Evolutionary conservation across 805 yeast species (phyloP), one percentile per base, ranked within the genome.

Genomic region (Cyberlindnera bimundalis): DNA sequence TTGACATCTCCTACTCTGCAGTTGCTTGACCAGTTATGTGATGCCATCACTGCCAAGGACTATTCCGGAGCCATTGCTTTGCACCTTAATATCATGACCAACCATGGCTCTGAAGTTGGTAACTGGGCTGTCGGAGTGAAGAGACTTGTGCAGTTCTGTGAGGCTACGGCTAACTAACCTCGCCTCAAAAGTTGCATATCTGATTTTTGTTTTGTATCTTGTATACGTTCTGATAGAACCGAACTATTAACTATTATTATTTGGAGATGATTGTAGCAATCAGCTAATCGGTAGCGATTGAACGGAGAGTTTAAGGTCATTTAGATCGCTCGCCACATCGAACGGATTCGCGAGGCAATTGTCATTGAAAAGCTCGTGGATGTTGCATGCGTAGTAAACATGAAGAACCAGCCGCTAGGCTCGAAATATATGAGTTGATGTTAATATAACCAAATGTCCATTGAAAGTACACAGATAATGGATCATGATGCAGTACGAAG

Each of bases 81-180:
- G 25, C 78, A 77, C 46, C 60, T 70, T 26, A 76, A 78, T 37
- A 73, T 93, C 45, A 76, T 84, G 17, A 73, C 87, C 7, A 73
- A 76, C 27, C 73, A 76, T 47, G 73, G 81, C 18, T 77, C 74
- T 18, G 95, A 90, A 61, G 78, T 84, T 48, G 96, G 96, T 12
- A 79, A 83, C 55, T 93, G 99, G 99, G 77, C 84, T 67, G 78
- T 84, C 24, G 99, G 99, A 53, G 82, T 93, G 34, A 88, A 84
- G 63, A 79, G 97, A 52, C 73, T 93, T 47, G 79, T 91, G 46
- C 83, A 82, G 47, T 86, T 93, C 75, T 78, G 71, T 13, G 78
- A 75, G 39, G 59, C 56, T 32, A 39, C 46, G 20, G 40, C 15
- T 11, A 23, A 11, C 43, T 40, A 35, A 37, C 15, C 24, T 26